Evolutionary conservation across 139 green algal species (phyloP).

Genomic region (Pleodorina starrii): DNA sequence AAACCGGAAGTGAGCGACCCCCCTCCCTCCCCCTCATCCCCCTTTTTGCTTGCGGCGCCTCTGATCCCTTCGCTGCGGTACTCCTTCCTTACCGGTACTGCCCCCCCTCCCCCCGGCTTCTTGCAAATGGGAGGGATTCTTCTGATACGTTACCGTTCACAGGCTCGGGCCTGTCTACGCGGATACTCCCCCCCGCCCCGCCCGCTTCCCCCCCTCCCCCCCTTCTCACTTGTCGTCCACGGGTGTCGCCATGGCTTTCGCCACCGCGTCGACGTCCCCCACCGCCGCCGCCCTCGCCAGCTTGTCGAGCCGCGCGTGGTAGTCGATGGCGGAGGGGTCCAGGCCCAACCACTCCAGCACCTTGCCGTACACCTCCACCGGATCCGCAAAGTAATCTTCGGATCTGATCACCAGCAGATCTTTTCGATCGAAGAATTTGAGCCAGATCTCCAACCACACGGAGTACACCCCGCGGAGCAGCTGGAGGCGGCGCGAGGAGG

Average conservation of each 20-base stretch:
- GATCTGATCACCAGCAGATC: conserved; percentile 45
- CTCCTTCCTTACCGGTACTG: too few species aligned
- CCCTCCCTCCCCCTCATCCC: too few species aligned
- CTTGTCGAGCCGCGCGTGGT: not conserved
- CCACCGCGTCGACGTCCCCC: not conserved
- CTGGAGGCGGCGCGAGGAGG: conserved; percentile 50
- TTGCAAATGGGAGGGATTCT: too few species aligned
- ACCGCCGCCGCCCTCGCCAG: not conserved
- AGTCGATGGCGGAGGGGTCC: conserved; percentile 1
- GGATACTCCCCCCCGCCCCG: too few species aligned
- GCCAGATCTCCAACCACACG: conserved; percentile 60
- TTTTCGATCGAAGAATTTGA: conserved; percentile 53
- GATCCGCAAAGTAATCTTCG: conserved; percentile 12
- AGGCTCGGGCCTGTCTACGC: too few species aligned
- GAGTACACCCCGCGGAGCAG: conserved; percentile 65
- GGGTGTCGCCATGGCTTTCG: too few species aligned
- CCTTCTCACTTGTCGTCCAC: not conserved
- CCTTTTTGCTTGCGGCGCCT: too few species aligned
- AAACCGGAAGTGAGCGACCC: too few species aligned
- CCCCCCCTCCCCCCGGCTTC: too few species aligned
- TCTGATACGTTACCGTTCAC: too few species aligned
- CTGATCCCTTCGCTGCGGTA: too few species aligned
- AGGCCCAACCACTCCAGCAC: conserved; percentile 21
- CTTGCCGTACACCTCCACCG: not conserved
- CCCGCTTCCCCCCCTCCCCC: too few species aligned